These are phyloP conservation scores for Penicillium dipodomyicola DNA, from an alignment of 495 filamentous ascomycete genomes.

Conservation along the genomic window DNA sequence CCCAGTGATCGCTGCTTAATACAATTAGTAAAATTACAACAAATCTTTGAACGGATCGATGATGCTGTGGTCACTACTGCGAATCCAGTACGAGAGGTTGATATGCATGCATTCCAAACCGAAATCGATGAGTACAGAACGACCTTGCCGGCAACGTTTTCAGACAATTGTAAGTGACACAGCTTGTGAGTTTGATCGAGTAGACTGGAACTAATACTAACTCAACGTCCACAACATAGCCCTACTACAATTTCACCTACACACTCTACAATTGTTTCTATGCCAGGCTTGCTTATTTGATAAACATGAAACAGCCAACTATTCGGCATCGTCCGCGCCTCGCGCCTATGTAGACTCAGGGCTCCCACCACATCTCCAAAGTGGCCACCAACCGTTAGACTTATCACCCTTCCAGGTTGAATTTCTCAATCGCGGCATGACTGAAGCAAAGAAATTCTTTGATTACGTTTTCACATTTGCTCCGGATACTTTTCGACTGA, in stretches of 20 bases:
- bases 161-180: slow-evolving; percentile 1
- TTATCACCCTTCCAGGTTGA: slow-evolving; percentile 2
- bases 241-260: not conserved
- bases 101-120: slow-evolving; percentile 4
- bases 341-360: not conserved
- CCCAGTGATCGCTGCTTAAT: slow-evolving; percentile 2
- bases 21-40: slow-evolving; percentile 13
- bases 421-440: slow-evolving; percentile 17
- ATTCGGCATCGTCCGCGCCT: not conserved
- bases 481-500: slow-evolving; percentile 8
- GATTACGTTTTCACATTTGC: slow-evolving; percentile 11
- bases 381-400: not conserved
- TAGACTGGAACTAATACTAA: not conserved
- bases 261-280: slow-evolving; percentile 5
- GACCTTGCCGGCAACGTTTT: not conserved
- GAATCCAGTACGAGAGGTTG: not conserved
- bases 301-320: slow-evolving; percentile 2
- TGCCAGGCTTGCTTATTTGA: slow-evolving; percentile 7
- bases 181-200: not conserved
- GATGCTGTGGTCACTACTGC: slow-evolving; percentile 5
- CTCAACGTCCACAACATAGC: not conserved
- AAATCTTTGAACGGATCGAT: slow-evolving; percentile 17
- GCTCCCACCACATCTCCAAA: slow-evolving; percentile 1
- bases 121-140: slow-evolving; percentile 4
- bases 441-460: slow-evolving; percentile 17